These are phyloP conservation scores for Ceratocystis alfenasii DNA, from an alignment of 2,329 filamentous ascomycete species.

Conservation along the genomic window DNA sequence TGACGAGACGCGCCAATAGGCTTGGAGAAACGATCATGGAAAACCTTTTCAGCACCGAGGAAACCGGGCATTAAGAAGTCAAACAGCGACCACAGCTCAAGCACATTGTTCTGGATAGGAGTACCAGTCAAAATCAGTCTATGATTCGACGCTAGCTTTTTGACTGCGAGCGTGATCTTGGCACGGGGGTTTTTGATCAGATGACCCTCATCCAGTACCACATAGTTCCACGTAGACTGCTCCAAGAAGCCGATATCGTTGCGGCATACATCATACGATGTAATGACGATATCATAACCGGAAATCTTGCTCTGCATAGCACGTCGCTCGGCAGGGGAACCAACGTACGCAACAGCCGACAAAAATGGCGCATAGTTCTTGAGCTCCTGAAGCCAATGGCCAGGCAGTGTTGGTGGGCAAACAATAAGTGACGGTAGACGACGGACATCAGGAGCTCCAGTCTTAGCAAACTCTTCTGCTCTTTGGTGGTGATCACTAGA, in stretches of 20 bases:
- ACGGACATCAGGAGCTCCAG: conserved; percentile 63
- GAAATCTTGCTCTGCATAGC: conserved; percentile 57
- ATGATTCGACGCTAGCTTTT: conserved; percentile 80
- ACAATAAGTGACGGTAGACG: conserved; percentile 84
- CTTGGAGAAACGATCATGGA: conserved; percentile 87
- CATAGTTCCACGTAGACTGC: conserved; percentile 89
- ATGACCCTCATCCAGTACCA: conserved; percentile 92
- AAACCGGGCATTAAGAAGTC: conserved; percentile 99
- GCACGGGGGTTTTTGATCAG: conserved; percentile 98
- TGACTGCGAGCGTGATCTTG: conserved; percentile 88
- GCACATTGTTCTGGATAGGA: conserved; percentile 93
- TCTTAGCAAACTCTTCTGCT: conserved; percentile 78
- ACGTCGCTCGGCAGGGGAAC: conserved; percentile 68
- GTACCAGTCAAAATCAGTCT: conserved; percentile 92
- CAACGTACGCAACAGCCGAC: conserved; percentile 78
- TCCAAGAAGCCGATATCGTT: conserved; percentile 83
- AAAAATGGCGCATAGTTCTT: conserved; percentile 92
- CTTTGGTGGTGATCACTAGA: conserved; percentile 93
- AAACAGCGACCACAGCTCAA: conserved; percentile 95
- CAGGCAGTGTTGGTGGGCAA: conserved; percentile 88
- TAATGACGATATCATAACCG: conserved; percentile 84
- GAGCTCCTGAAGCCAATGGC: conserved; percentile 98
- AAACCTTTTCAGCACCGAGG: conserved; percentile 87
- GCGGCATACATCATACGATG: conserved; percentile 93
- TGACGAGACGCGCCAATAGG: conserved; percentile 89